Evolutionary conservation across 2,329 filamentous ascomycete genomes (phyloP).

Genomic region (Tolypocladium capitatum): DNA sequence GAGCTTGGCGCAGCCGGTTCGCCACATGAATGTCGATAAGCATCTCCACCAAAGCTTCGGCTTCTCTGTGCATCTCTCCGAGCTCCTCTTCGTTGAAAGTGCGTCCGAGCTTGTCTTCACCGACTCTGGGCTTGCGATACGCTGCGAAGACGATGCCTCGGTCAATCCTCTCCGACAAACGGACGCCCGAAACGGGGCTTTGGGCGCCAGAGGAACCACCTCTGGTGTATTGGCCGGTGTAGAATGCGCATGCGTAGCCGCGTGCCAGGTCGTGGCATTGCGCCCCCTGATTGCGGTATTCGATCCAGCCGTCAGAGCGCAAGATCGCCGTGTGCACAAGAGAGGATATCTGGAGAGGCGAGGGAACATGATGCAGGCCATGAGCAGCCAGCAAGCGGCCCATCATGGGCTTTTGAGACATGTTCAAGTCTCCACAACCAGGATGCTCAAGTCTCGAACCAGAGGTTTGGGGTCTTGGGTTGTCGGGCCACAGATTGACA

Average conservation of each 20-base stretch:
- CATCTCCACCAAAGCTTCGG: constrained; percentile 38
- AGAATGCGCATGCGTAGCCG: constrained; percentile 41
- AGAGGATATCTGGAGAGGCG: constrained; percentile 38
- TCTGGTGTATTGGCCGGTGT: constrained; percentile 25
- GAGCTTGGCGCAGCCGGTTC: constrained; percentile 19
- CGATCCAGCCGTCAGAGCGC: constrained; percentile 36
- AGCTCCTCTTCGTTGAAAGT: constrained; percentile 27
- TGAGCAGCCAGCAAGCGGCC: constrained; percentile 42
- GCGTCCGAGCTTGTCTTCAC: constrained; percentile 21
- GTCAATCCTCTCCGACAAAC: constrained; percentile 20
- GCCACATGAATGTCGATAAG: constrained; percentile 35
- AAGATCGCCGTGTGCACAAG: constrained; percentile 37
- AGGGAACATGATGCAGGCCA: constrained; percentile 35
- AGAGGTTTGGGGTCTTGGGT: constrained; percentile 5
- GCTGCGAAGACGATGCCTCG: constrained; percentile 44
- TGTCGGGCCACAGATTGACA: constrained; percentile 41
- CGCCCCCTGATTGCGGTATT: constrained; percentile 32
- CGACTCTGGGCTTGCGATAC: constrained; percentile 33
- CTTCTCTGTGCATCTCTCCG: constrained; percentile 32
- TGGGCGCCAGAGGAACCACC: constrained; percentile 11
- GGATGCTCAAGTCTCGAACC: constrained; percentile 2
- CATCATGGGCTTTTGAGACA: constrained; percentile 18
- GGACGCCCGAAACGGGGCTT: constrained; percentile 12
- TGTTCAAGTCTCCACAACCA: constrained; percentile 4
- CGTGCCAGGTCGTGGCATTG: constrained; percentile 31